Evolutionary conservation across 176 grass and related monocot species (phyloP).

Genomic region (Phoenix dactylifera): DNA sequence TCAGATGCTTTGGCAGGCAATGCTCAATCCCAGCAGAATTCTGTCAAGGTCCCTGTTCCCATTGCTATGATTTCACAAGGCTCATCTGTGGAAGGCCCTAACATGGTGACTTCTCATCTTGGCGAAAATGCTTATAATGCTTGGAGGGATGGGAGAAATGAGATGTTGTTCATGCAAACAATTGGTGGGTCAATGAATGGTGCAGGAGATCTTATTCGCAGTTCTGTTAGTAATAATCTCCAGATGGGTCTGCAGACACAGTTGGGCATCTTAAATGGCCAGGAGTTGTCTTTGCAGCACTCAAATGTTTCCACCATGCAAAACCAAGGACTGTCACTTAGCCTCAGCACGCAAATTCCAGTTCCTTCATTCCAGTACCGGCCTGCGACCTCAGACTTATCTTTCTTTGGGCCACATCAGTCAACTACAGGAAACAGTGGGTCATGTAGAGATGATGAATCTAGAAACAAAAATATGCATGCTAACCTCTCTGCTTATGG

Average conservation of each 20-base stretch:
- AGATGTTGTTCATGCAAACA: conserved; percentile 22
- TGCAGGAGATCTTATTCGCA: conserved; percentile 9
- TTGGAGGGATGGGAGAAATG: conserved; percentile 30
- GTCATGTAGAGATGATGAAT: not conserved
- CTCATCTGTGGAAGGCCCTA: conserved; percentile 10
- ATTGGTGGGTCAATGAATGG: conserved; percentile 13
- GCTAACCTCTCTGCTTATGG: not conserved
- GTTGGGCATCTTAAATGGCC: conserved; percentile 42
- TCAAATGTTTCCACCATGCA: conserved; percentile 19
- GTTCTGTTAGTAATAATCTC: not conserved
- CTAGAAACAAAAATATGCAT: conserved; percentile 2
- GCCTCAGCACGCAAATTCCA: conserved; percentile 68
- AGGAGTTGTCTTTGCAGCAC: conserved; percentile 12
- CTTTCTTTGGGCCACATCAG: conserved; percentile 37
- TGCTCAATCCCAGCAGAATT: conserved; percentile 15
- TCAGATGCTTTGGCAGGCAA: conserved; percentile 32
- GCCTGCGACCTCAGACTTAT: conserved; percentile 19
- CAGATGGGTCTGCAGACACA: conserved; percentile 53
- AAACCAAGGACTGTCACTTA: conserved; percentile 72
- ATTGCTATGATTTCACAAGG: conserved; percentile 36
- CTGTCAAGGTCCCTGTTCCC: conserved; percentile 38
- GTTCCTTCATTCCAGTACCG: conserved; percentile 68
- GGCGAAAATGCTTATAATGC: conserved; percentile 12
- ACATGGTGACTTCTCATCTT: conserved; percentile 7
- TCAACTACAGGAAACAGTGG: conserved; percentile 21